Evolutionary conservation across 2,329 filamentous ascomycete genomes (phyloP).

Genomic region (Magnaporthiopsis rhizophila): DNA sequence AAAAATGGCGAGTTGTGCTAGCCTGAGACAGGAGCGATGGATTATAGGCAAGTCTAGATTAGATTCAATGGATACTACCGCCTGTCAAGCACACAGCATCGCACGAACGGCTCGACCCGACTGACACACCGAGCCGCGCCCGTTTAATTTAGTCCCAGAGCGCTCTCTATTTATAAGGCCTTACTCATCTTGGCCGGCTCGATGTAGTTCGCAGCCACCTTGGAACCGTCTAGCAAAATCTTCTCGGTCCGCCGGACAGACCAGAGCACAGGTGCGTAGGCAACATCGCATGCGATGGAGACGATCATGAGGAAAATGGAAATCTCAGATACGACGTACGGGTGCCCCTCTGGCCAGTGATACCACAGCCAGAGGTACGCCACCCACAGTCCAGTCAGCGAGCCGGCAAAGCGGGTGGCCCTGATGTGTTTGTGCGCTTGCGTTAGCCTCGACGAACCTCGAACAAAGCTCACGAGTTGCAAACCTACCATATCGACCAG

Average conservation of each 20-base stretch:
- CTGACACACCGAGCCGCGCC: neutral
- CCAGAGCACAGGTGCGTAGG: slow-evolving; percentile 22
- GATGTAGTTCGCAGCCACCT: neutral
- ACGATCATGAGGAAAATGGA: slow-evolving; percentile 33
- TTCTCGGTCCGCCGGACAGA: neutral
- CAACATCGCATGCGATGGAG: slow-evolving; percentile 32
- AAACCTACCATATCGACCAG: slow-evolving; percentile 38
- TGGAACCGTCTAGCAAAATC: slow-evolving; percentile 1
- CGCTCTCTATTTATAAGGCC: neutral
- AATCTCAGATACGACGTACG: slow-evolving; percentile 34
- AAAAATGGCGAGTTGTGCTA: too few species aligned
- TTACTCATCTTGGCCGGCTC: neutral
- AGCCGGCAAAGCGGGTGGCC: slow-evolving; percentile 34
- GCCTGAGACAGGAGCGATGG: neutral
- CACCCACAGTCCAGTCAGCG: slow-evolving; percentile 31
- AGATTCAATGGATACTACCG: too few species aligned
- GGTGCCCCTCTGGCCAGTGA: slow-evolving; percentile 42
- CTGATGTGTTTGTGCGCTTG: slow-evolving; percentile 18
- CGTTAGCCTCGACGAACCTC: neutral
- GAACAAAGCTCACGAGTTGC: neutral
- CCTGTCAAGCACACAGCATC: too few species aligned
- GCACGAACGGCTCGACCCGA: neutral
- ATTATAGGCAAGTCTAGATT: too few species aligned
- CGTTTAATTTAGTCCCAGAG: neutral
- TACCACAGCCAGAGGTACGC: slow-evolving; percentile 34